A percentile compares a stretch with the other conserved stretches of the same genome.
Conservation (phyloP, 176 grass and related monocot genomes). For the Oryza meyeriana region DNA sequence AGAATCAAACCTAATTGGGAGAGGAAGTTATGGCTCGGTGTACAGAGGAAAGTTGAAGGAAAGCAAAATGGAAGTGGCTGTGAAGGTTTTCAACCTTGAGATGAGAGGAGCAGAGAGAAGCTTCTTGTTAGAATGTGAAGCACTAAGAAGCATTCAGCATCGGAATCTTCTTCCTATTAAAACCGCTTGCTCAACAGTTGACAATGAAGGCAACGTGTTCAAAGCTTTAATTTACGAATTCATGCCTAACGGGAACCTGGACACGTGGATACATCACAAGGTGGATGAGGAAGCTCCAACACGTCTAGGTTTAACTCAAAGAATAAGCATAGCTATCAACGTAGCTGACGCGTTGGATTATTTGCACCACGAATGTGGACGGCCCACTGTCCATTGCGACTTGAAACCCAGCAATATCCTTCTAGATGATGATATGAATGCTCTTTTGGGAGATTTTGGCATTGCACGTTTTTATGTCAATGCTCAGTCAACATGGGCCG, state of each 20-base stretch:
- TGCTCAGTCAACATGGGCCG: neutral
- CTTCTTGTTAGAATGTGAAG: no score
- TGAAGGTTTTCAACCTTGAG: neutral
- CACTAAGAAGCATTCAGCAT: no score
- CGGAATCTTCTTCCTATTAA: neutral
- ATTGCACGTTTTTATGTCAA: constrained; percentile 30
- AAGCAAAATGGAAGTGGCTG: neutral
- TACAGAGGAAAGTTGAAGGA: constrained; percentile 27
- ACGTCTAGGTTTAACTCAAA: neutral
- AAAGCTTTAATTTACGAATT: neutral
- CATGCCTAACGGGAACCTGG: neutral
- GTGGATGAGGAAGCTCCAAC: neutral
- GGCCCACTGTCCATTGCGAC: constrained; percentile 38
- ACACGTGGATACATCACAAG: neutral
- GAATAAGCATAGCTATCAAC: constrained; percentile 12
- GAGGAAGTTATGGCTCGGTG: constrained; percentile 49
- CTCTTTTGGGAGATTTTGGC: constrained; percentile 49
- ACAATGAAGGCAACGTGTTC: neutral
- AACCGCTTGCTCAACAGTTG: neutral
- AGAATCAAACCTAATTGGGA: constrained; percentile 25
- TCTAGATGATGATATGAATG: constrained; percentile 38
- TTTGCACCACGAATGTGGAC: constrained; percentile 23
- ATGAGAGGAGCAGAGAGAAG: no score
- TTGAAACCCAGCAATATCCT: constrained; percentile 46
- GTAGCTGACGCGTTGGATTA: constrained; percentile 40